phyloP scores from a whole-genome alignment of 73 alveolate genomes.

The Paramecium sexaurelia region DNA sequence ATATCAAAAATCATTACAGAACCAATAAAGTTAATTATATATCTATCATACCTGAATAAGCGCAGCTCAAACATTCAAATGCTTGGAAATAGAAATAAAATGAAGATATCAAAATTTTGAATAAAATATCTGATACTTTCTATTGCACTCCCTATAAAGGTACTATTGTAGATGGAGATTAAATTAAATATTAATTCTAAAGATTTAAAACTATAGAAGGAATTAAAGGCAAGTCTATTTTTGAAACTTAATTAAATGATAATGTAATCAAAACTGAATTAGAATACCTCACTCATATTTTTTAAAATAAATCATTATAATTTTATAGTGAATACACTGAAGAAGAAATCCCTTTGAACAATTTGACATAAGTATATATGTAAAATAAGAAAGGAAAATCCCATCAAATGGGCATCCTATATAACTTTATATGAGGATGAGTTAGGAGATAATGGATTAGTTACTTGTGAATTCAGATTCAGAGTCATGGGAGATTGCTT shows the following conservation, averaged over 20 bases:
- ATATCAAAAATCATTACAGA: conserved; percentile 44
- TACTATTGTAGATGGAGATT: conserved; percentile 59
- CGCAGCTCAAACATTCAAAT: conserved; percentile 76
- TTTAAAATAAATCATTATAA: conserved; percentile 44
- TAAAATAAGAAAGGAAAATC: conserved; percentile 77
- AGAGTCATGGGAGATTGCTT: conserved; percentile 98
- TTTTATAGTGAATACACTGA: conserved; percentile 79
- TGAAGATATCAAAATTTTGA: conserved; percentile 63
- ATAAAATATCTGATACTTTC: conserved; percentile 69
- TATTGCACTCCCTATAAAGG: conserved; percentile 97
- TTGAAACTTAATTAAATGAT: neutral
- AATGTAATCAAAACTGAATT: conserved; percentile 50
- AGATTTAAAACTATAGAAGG: conserved; percentile 67
- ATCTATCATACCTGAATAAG: conserved; percentile 75
- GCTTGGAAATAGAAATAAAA: conserved; percentile 79
- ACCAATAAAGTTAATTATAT: conserved; percentile 75
- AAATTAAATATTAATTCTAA: conserved; percentile 57
- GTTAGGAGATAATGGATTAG: conserved; percentile 94
- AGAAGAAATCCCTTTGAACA: conserved; percentile 90
- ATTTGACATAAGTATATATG: conserved; percentile 67
- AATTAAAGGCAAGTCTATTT: conserved; percentile 45
- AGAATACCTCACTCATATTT: conserved; percentile 26
- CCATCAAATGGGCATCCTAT: conserved; percentile 89
- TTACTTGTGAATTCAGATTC: conserved; percentile 89
- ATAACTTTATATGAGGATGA: conserved; percentile 94